Base-by-base conservation (phyloP, 176 grass and related monocot species). In the Puccinellia tenuiflora region DNA sequence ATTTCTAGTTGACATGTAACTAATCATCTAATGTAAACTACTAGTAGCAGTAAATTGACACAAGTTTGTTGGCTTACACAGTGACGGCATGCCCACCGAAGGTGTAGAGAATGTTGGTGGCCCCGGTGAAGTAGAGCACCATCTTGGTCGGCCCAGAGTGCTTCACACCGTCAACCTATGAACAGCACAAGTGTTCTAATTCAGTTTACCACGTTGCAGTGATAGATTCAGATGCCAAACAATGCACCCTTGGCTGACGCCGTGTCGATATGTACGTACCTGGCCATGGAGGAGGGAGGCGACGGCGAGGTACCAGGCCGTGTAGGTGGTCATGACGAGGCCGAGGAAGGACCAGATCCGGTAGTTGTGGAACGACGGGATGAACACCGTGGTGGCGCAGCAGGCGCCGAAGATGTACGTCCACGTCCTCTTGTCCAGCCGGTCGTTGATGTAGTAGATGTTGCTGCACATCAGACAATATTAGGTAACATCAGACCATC, bases 401-500 rank as follows among this genome's bases (percentile, higher is more conserved):
- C 96, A 99, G 5, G 96, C 96, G 11, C 96, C 96, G 78, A 99
- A 99, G 67, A 99, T 99, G 82, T 99, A 99, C 0, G 96, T 99
- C 96, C 96, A 99, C 68, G 96, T 99, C 69, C 96, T 86, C 83
- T 99, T 99, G 80, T 99, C 96, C 83, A 99, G 73, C 87, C 90
- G 93, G 89, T 99, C 96, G 79, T 99, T 99, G 86, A 99, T 93
- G 89, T 99, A 99, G 83, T 99, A 99, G 89, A 99, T 99, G 85
- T 99, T 99, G 76, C 96, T 99, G 88, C 31, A 56, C 10, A 50
- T 4, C 24, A 64, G 11, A 34, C 33, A 53, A 13, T 1, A 43
- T 2, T 17, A 33, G 34, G 39, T 50, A 60, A 22, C 21, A 56
- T 34, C 10, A 33, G 34, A 29, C 16, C 21, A 9, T n/a, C 5